Percentiles rank a stretch among this genome's conserved stretches.
These are phyloP conservation scores for Dothideomycetes sp. DNA, from an alignment of 2,329 filamentous ascomycete genomes.

Conservation along the genomic window DNA sequence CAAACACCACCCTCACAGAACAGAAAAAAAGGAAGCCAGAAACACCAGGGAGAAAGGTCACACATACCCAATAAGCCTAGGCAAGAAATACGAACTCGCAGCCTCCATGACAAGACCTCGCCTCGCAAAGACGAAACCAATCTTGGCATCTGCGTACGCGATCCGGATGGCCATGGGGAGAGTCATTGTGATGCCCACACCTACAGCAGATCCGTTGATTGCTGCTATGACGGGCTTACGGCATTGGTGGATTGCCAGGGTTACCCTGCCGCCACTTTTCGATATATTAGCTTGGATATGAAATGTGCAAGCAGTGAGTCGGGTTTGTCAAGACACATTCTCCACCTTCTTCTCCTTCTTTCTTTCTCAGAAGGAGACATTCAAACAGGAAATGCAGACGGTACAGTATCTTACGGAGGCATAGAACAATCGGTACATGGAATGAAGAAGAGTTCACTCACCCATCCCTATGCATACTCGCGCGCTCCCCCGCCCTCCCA, in stretches of 20 bases:
- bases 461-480: constrained; percentile 44
- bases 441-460: constrained; percentile 15
- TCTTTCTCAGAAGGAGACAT: too few species aligned
- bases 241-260: constrained; percentile 45
- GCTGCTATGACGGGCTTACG: constrained; percentile 47
- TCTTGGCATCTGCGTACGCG: constrained; percentile 46
- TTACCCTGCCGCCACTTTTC: constrained; percentile 31
- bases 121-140: constrained; percentile 64
- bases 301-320: neutral
- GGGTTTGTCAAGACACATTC: neutral
- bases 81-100: constrained; percentile 60
- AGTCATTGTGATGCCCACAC: constrained; percentile 49
- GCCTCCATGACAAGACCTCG: constrained; percentile 64
- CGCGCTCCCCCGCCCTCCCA: constrained; percentile 27
- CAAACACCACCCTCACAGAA: too few species aligned
- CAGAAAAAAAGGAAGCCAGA: neutral
- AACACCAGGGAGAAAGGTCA: neutral
- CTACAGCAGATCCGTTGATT: constrained; percentile 45
- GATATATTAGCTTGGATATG: neutral
- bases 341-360: too few species aligned
- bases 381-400: neutral
- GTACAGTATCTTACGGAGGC: too few species aligned
- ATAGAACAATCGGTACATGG: neutral
- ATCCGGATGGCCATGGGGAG: constrained; percentile 46
- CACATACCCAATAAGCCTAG: constrained; percentile 50